Evolutionary conservation across 2,329 filamentous ascomycete genomes (phyloP).

Genomic region (Beauveria sp.): DNA sequence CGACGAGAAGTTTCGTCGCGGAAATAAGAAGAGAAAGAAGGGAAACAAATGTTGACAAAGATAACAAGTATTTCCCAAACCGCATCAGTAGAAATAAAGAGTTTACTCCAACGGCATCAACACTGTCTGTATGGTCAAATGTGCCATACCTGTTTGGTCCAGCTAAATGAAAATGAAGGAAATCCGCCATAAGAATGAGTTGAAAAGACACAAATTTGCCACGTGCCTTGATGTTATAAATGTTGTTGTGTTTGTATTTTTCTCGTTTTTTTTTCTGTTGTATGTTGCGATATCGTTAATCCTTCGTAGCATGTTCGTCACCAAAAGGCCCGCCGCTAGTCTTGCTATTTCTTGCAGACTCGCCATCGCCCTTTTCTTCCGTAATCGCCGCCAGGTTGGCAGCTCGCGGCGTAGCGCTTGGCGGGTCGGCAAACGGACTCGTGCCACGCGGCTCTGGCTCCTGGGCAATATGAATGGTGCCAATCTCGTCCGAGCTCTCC

Average conservation of each 20-base stretch:
- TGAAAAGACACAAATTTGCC: background rate
- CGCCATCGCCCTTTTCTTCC: constrained; percentile 31
- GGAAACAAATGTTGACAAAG: background rate
- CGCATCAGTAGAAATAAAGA: constrained; percentile 12
- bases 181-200: background rate
- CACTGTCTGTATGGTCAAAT: constrained; percentile 17
- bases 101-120: constrained; percentile 15
- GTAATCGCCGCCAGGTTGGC: constrained; percentile 47
- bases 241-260: background rate
- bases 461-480: constrained; percentile 41
- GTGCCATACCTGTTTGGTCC: constrained; percentile 16
- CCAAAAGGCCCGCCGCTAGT: constrained; percentile 43
- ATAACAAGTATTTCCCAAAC: constrained; percentile 1
- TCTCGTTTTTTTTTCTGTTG: background rate
- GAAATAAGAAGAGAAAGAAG: background rate
- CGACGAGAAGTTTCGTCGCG: background rate
- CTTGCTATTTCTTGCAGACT: constrained; percentile 25
- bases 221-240: background rate
- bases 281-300: constrained; percentile 21
- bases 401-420: constrained; percentile 27
- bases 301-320: constrained; percentile 50
- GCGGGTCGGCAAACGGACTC: constrained; percentile 45
- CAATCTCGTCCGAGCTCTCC: constrained; percentile 24
- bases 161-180: background rate
- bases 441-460: constrained; percentile 30